Evolutionary conservation across 306 rosid species (phyloP).

Genomic region (Heteromeles arbutifolia): DNA sequence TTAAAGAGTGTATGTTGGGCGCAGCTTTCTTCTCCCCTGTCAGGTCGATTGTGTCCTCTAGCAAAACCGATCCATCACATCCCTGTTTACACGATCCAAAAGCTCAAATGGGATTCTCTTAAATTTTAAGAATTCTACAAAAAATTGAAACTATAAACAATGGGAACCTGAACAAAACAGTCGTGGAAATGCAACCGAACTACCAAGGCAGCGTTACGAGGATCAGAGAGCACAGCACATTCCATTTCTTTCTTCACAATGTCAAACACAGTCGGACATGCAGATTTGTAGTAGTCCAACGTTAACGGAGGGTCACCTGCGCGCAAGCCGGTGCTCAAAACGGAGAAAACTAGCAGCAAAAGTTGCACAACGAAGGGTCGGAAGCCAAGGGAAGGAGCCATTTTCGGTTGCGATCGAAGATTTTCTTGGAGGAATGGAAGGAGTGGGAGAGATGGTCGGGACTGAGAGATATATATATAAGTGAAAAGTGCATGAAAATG

Average conservation of each 20-base stretch:
- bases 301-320: slow-evolving; percentile 56
- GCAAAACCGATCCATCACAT: slow-evolving; percentile 83
- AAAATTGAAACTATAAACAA: background rate
- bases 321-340: slow-evolving; percentile 22
- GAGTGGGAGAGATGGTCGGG: slow-evolving; percentile 45
- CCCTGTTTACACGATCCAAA: slow-evolving; percentile 38
- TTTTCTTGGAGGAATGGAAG: slow-evolving; percentile 14
- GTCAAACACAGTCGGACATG: slow-evolving; percentile 70
- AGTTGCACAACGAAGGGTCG: slow-evolving; percentile 19
- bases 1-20: slow-evolving; percentile 50
- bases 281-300: slow-evolving; percentile 63
- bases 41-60: slow-evolving; percentile 75
- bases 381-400: slow-evolving; percentile 33
- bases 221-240: slow-evolving; percentile 59
- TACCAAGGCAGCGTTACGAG: slow-evolving; percentile 58
- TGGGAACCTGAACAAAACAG: slow-evolving; percentile 76
- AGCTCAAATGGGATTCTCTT: background rate
- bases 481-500: background rate
- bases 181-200: slow-evolving; percentile 85
- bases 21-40: slow-evolving; percentile 78
- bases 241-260: slow-evolving; percentile 64
- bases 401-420: slow-evolving; percentile 11
- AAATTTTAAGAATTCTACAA: background rate
- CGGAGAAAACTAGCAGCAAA: slow-evolving; percentile 23
- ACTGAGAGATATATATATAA: slow-evolving; percentile 33